These are phyloP conservation scores for Saccharum hybrid DNA, from an alignment of 202 grass and related monocot genomes.

Conservation along the genomic window DNA sequence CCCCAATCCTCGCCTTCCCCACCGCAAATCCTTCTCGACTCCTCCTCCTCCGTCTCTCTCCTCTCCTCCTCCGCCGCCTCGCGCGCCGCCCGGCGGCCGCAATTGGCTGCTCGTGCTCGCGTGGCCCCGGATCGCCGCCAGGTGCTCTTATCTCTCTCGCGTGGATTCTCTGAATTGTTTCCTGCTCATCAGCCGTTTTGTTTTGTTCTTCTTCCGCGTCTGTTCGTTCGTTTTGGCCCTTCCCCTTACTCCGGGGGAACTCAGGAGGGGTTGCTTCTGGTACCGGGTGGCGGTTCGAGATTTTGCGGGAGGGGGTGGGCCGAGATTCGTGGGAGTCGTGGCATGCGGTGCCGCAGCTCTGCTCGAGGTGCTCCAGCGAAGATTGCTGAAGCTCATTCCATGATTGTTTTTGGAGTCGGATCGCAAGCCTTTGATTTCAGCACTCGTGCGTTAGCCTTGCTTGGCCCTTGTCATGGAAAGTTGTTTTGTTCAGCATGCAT, in stretches of 20 bases:
- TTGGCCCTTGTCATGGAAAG: background rate
- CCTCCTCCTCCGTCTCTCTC: background rate
- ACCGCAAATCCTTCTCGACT: constrained; percentile 36
- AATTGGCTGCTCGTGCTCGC: constrained; percentile 4
- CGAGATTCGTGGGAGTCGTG: constrained; percentile 22
- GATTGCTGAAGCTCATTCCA: background rate
- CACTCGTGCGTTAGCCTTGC: background rate
- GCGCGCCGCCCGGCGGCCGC: background rate
- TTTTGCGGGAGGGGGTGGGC: background rate
- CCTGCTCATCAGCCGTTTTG: background rate
- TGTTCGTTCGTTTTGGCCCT: background rate
- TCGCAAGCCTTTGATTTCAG: background rate
- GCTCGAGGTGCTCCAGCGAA: constrained; percentile 1
- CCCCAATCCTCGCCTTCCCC: constrained; percentile 9
- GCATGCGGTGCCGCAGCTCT: background rate
- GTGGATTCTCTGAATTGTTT: background rate
- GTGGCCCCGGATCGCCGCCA: constrained; percentile 26
- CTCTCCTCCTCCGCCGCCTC: background rate
- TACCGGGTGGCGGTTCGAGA: background rate
- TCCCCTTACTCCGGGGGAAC: background rate
- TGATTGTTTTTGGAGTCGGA: background rate
- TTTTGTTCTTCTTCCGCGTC: background rate
- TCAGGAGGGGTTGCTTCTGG: background rate
- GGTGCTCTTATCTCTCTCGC: background rate
- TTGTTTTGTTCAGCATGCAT: background rate